A percentile compares a stretch with the other conserved stretches of the same genome.
Evolutionary conservation across 2,329 filamentous ascomycete genomes (phyloP).

Genomic region (Huntiella moniliformis): DNA sequence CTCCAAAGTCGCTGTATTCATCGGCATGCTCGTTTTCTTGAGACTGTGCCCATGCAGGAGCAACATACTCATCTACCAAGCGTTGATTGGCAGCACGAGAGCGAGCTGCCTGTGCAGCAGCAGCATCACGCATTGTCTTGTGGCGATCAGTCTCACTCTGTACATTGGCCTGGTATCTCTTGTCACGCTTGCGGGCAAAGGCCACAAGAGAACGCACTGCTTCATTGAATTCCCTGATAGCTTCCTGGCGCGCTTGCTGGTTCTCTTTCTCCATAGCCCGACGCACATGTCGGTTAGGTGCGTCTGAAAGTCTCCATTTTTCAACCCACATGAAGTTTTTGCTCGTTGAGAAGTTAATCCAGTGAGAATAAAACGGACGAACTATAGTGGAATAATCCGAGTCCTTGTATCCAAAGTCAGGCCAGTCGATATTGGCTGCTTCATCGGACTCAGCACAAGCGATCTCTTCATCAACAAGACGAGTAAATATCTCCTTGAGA

Average conservation of each 20-base stretch:
- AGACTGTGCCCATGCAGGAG: constrained; percentile 25
- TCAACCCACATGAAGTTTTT: constrained; percentile 89
- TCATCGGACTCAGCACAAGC: constrained; percentile 37
- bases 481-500: constrained; percentile 57
- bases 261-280: constrained; percentile 94
- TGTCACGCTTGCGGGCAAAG: constrained; percentile 83
- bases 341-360: constrained; percentile 63
- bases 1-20: constrained; percentile 35
- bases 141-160: constrained; percentile 69
- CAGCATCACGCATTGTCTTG: constrained; percentile 55
- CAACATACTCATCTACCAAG: constrained; percentile 31
- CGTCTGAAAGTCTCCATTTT: constrained; percentile 63
- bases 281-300: constrained; percentile 65
- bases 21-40: constrained; percentile 30
- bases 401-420: constrained; percentile 60
- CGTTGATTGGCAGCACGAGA: constrained; percentile 66
- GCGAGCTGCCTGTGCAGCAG: constrained; percentile 66
- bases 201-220: constrained; percentile 69
- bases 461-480: constrained; percentile 62
- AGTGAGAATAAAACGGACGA: constrained; percentile 61
- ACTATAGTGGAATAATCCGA: constrained; percentile 62
- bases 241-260: constrained; percentile 63
- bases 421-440: constrained; percentile 52
- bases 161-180: constrained; percentile 58
- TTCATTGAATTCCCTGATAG: constrained; percentile 76